phyloP scores from a whole-genome alignment of 768 basidiomycete genomes.

The Russula foetens region DNA sequence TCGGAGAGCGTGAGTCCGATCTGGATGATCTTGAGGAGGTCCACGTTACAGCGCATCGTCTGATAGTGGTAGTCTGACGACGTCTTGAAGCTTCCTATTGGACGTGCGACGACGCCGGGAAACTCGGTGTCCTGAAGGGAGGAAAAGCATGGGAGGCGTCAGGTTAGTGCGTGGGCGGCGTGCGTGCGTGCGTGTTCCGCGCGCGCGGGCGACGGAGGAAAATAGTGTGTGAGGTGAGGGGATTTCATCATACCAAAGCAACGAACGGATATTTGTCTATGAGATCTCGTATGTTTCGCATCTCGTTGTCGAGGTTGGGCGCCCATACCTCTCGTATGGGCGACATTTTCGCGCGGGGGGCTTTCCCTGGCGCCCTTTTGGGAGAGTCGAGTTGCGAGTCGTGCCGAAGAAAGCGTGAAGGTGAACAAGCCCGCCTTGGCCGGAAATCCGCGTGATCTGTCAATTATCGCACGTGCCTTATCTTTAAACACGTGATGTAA shows the following conservation, averaged over 20 bases:
- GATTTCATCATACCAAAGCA: conserved; percentile 86
- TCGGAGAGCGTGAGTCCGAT: conserved; percentile 92
- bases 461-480: conserved; percentile 4
- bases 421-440: too few relatives aligned
- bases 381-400: neutral
- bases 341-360: conserved; percentile 42
- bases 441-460: neutral
- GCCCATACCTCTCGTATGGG: conserved; percentile 95
- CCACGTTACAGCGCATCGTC: conserved; percentile 99
- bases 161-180: conserved; percentile 13
- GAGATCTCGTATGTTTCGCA: conserved; percentile 76
- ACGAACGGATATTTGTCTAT: conserved; percentile 91
- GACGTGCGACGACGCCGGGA: conserved; percentile 95
- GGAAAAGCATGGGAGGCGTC: conserved; percentile 20
- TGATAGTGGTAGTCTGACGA: conserved; percentile 99
- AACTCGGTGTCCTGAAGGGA: conserved; percentile 88
- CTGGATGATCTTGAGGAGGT: conserved; percentile 95
- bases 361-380: neutral
- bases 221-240: too few relatives aligned
- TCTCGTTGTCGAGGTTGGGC: conserved; percentile 87
- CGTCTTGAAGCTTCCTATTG: conserved; percentile 93
- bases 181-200: conserved; percentile 7
- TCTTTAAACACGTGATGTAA: conserved; percentile 9
- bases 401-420: neutral
- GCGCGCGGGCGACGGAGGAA: conserved; percentile 26